phyloP scores from a whole-genome alignment of 108 stramenopile genomes.

The Chaetoceros muelleri region DNA sequence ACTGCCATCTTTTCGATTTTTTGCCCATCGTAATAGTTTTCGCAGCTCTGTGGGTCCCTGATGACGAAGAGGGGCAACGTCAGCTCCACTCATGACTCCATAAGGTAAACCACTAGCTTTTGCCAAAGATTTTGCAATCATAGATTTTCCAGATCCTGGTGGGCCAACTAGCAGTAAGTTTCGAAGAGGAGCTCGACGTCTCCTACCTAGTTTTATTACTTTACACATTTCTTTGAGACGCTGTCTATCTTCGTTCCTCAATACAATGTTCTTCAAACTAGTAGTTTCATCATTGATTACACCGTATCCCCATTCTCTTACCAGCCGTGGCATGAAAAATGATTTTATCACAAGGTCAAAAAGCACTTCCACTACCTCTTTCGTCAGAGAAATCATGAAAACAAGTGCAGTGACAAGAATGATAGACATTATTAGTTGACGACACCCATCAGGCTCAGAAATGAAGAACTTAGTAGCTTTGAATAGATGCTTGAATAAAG shows the following conservation, averaged over 20 bases:
- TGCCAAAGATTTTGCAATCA: constrained; percentile 68
- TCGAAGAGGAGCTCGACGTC: constrained; percentile 41
- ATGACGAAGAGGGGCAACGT: constrained; percentile 54
- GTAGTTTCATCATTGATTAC: not conserved
- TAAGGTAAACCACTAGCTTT: constrained; percentile 55
- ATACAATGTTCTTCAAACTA: constrained; percentile 18
- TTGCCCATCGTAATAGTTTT: constrained; percentile 71
- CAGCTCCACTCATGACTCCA: constrained; percentile 80
- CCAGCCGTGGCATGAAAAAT: constrained; percentile 29
- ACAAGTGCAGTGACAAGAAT: constrained; percentile 15
- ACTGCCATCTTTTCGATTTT: constrained; percentile 39
- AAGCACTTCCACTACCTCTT: constrained; percentile 24
- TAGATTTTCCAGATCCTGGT: constrained; percentile 81
- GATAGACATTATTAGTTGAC: constrained; percentile 31
- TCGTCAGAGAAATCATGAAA: constrained; percentile 16
- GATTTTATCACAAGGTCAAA: constrained; percentile 19
- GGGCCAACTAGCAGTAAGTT: constrained; percentile 74
- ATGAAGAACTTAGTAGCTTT: constrained; percentile 19
- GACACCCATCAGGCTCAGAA: constrained; percentile 17
- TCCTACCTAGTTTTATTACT: constrained; percentile 20
- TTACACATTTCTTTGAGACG: constrained; percentile 18
- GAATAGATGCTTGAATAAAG: constrained; percentile 23
- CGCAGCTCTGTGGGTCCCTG: constrained; percentile 81
- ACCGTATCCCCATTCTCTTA: constrained; percentile 26
- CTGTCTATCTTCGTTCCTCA: constrained; percentile 12